A percentile compares a stretch with the other conserved stretches of the same genome.
Evolutionary conservation across 2,329 filamentous ascomycete species (phyloP).

Genomic region (Rhinocladiella mackenziei): DNA sequence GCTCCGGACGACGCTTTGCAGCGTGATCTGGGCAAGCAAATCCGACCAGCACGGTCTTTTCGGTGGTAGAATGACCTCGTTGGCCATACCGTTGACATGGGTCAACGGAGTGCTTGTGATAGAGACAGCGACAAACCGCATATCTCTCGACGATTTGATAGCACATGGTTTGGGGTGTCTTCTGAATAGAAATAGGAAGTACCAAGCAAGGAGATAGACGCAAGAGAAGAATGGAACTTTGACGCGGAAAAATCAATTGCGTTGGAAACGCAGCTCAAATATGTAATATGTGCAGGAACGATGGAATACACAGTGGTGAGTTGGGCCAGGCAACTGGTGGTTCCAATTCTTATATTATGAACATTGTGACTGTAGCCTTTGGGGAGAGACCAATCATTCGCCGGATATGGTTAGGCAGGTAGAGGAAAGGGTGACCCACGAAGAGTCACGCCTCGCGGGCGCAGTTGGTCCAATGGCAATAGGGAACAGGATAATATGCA

Average conservation of each 20-base stretch:
- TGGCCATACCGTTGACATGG: constrained; percentile 73
- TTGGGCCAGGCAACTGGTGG: constrained; percentile 16
- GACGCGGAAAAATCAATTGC: constrained; percentile 5
- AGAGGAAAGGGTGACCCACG: constrained; percentile 5
- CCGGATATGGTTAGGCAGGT: constrained; percentile 11
- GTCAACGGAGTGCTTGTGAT: constrained; percentile 82
- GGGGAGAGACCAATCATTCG: constrained; percentile 20
- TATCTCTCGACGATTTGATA: constrained; percentile 83
- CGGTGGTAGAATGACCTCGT: constrained; percentile 66
- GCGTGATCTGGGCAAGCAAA: constrained; percentile 66
- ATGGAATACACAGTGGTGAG: constrained; percentile 14
- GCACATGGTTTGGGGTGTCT: constrained; percentile 59
- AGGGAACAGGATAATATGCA: constrained; percentile 6
- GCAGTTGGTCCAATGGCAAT: constrained; percentile 14
- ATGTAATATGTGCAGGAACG: constrained; percentile 11
- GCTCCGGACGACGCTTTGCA: constrained; percentile 19
- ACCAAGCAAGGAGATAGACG: constrained; percentile 1
- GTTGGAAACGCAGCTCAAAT: constrained; percentile 6
- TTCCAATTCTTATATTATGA: constrained; percentile 19
- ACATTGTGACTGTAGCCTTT: constrained; percentile 23
- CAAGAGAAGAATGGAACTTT: constrained; percentile 3
- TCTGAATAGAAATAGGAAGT: constrained; percentile 30
- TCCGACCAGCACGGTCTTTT: constrained; percentile 75
- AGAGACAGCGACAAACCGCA: constrained; percentile 80
- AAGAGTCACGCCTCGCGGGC: constrained; percentile 16